A percentile compares a stretch with the other conserved stretches of the same genome.
Evolutionary conservation across 345 rosid species (phyloP).

Genomic region (Durio zibethinus): DNA sequence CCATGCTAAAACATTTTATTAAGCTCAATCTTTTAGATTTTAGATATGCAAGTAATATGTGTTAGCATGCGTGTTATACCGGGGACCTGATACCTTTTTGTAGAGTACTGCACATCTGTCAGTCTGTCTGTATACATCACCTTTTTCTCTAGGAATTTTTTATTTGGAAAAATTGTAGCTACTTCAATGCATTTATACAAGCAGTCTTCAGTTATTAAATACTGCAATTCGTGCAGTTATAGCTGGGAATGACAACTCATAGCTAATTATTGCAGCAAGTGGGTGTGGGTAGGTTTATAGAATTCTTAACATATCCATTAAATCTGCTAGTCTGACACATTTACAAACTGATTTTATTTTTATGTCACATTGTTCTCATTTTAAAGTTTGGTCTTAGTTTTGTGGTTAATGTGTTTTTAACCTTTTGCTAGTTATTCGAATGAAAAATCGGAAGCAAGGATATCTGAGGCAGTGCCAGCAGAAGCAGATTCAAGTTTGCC

Average conservation of each 20-base stretch:
- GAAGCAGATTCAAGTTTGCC: conserved; percentile 39
- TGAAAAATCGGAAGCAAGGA: conserved; percentile 90
- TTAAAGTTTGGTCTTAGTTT: not conserved
- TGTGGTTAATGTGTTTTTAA: not conserved
- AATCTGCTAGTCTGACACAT: not conserved
- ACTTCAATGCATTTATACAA: not conserved
- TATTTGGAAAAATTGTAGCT: not conserved
- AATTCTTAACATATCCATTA: not conserved
- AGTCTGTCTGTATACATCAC: not conserved
- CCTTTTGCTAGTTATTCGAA: conserved; percentile 59
- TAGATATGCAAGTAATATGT: not conserved
- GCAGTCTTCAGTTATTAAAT: conserved; percentile 9
- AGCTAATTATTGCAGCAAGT: not conserved
- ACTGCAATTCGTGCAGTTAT: not conserved
- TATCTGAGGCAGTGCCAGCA: conserved; percentile 40
- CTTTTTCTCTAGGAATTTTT: not conserved
- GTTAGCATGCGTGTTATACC: not conserved
- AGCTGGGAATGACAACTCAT: not conserved
- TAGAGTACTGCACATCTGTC: not conserved
- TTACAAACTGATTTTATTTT: not conserved
- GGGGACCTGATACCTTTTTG: not conserved
- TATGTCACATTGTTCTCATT: not conserved
- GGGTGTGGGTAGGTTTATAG: not conserved
- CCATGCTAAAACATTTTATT: not conserved
- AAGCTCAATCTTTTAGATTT: not conserved